Base-by-base conservation (phyloP, 1,284 basidiomycete genomes). In the Cerrena zonata region DNA sequence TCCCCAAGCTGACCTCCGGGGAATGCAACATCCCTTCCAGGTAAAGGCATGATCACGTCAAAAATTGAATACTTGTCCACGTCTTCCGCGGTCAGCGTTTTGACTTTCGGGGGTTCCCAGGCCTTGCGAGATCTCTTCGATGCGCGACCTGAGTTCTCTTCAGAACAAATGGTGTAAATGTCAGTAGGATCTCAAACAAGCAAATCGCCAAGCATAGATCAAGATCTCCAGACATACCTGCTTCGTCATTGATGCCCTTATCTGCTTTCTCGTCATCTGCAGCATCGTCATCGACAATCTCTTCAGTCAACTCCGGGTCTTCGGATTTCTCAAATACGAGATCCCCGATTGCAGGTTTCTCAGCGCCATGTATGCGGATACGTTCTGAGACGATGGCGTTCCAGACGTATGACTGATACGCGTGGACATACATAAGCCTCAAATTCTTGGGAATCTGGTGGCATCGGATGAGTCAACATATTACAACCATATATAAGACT, bases 331-430 rank as follows among this genome's bases (percentile, higher is more conserved):
- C 69, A 54, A 82, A 87, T 5, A 96, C 89, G 12, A 97, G 74
- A 65, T 99, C 96, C 0, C 96, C 96, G 7, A 81, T 80, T 24
- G 94, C 77, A 0, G 91, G 84, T 53, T 79, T 78, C 12, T 85
- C 82, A 15, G 80, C 74, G 1, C 94, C 94, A 63, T 88, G 84
- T 41, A 76, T 74, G 56, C 82, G 82, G 59, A 98, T 85, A 13
- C 96, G 84, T 67, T 95, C 92, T 12, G 94, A 96, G 21, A 94
- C 91, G 50, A 97, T 84, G 41, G 91, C 81, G 69, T 99, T 99
- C 96, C 95, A 99, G 25, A 99, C 85, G 62, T 98, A 99, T 15
- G 92, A 95, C 68, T 99, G 96, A 68, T 98, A 99, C 34, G 95
- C 94, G 68, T 99, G 96, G 44, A 98, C 84, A 64, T 99, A 99